Evolutionary conservation across 2,329 filamentous ascomycete genomes (phyloP), one percentile per base, ranked within the genome.

Genomic region (Ascochyta koolunga): DNA sequence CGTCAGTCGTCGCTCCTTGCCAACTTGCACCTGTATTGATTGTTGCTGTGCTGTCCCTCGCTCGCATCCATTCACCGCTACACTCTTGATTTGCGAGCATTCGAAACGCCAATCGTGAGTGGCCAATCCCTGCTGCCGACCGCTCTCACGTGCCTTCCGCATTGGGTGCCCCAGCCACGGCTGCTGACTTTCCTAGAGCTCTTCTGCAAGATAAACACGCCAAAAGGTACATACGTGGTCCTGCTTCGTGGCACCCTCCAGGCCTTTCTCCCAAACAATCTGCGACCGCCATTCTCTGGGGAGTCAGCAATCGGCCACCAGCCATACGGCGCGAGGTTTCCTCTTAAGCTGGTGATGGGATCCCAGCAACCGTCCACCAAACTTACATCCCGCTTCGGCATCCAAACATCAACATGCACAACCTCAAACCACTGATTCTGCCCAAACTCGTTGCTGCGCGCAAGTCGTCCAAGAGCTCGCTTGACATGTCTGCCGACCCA

Each of bases 341-440:
- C 54, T 65, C 59, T 69, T 70, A 69, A 67, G 54, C 62, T 67
- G 69, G 72, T 69, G 62, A 75, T 75, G 73, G 69, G 67, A 69
- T 67, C 71, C 64, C 62, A 63, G 68, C 64, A 63, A 50, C 61
- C 54, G 33, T 64, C 54, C 54, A 64, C 45, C 65, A 68, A 65
- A 60, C 58, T 60, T 67, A 65, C 66, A 61, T 67, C 64, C 65
- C 58, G 57, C 59, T 41, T 65, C 62, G 58, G 44, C 60, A 54
- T 35, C 50, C 55, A 49, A 54, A 48, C 51, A 60, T 45, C 62
- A 65, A 38, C 54, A 74, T 75, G 70, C 73, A 70, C 68, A 69
- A 76, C 55, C 71, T 76, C 66, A 74, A 73, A 64, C 72, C 74
- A 58, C 62, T 74, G 49, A 65, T 69, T 25, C 68, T 77, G 8